Evolutionary conservation across 2,329 filamentous ascomycete genomes (phyloP).

Genomic region (Zalaria sp.): DNA sequence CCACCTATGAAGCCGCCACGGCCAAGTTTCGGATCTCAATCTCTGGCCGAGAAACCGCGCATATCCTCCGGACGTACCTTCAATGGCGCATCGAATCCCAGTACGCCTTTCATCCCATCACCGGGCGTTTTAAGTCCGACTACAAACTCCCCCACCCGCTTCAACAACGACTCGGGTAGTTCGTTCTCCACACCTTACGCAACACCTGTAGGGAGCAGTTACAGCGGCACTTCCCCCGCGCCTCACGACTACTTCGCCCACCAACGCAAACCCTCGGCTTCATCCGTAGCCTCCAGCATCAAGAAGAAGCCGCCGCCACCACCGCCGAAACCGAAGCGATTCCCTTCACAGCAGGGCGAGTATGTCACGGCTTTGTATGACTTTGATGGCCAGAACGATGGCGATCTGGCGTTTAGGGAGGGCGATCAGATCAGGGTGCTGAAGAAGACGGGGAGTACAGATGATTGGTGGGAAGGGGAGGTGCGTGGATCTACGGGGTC

Average conservation of each 20-base stretch:
- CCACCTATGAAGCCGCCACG: constrained; percentile 19
- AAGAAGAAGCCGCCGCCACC: constrained; percentile 64
- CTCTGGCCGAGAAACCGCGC: not conserved
- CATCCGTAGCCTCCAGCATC: constrained; percentile 20
- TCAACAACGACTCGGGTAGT: not conserved
- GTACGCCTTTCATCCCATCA: not conserved
- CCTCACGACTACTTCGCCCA: constrained; percentile 27
- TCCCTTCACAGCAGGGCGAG: constrained; percentile 31
- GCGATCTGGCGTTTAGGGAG: constrained; percentile 61
- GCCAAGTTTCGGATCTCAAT: constrained; percentile 8
- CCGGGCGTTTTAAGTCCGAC: too few relatives aligned
- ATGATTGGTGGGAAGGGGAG: constrained; percentile 85
- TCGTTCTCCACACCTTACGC: not conserved
- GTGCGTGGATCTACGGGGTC: constrained; percentile 51
- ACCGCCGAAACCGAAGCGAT: constrained; percentile 51
- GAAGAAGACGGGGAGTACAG: constrained; percentile 63
- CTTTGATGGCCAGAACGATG: constrained; percentile 54
- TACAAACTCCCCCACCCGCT: too few relatives aligned
- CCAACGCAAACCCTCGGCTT: constrained; percentile 22
- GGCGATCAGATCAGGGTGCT: constrained; percentile 65
- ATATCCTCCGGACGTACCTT: not conserved
- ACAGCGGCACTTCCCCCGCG: not conserved
- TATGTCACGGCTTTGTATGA: constrained; percentile 53
- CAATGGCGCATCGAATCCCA: not conserved
- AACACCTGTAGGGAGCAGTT: not conserved